Conservation (phyloP, 2,329 filamentous ascomycete species). For the Chalaropsis ovoidea region DNA sequence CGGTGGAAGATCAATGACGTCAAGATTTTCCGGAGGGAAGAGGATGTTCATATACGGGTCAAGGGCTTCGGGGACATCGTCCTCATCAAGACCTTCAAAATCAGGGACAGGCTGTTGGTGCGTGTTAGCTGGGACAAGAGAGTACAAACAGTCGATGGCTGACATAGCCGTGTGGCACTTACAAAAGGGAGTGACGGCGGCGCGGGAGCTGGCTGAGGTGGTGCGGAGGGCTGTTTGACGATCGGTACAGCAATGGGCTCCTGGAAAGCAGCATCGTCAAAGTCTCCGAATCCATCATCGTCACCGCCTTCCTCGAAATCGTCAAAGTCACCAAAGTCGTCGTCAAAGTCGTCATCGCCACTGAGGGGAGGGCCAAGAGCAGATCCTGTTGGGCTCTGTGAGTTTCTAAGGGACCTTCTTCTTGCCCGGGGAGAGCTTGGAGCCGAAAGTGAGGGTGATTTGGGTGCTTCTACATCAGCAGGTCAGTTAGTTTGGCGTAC, state of each 20-base stretch:
- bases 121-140: conserved; percentile 21
- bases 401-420: conserved; percentile 16
- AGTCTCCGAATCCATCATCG: conserved; percentile 54
- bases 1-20: conserved; percentile 42
- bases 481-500: conserved; percentile 7
- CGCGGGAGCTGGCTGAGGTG: conserved; percentile 30
- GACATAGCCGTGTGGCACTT: conserved; percentile 27
- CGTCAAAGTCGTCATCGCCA: conserved; percentile 41
- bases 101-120: conserved; percentile 52
- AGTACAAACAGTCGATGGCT: neutral
- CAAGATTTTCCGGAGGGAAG: conserved; percentile 50
- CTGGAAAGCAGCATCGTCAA: conserved; percentile 58
- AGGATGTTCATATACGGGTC: conserved; percentile 57
- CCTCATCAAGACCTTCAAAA: conserved; percentile 50
- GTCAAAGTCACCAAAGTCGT: conserved; percentile 55
- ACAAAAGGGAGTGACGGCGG: conserved; percentile 39
- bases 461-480: conserved; percentile 13
- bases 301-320: conserved; percentile 52
- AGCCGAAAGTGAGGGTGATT: conserved; percentile 27
- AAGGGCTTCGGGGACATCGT: conserved; percentile 51
- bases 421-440: conserved; percentile 24
- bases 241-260: conserved; percentile 36
- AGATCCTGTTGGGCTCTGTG: conserved; percentile 26
- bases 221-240: conserved; percentile 27
- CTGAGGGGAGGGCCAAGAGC: conserved; percentile 1